Percentiles rank a stretch among this genome's conserved stretches.
These are phyloP conservation scores for Picocystis sp. DNA, from an alignment of 163 green algal species.

Conservation along the genomic window DNA sequence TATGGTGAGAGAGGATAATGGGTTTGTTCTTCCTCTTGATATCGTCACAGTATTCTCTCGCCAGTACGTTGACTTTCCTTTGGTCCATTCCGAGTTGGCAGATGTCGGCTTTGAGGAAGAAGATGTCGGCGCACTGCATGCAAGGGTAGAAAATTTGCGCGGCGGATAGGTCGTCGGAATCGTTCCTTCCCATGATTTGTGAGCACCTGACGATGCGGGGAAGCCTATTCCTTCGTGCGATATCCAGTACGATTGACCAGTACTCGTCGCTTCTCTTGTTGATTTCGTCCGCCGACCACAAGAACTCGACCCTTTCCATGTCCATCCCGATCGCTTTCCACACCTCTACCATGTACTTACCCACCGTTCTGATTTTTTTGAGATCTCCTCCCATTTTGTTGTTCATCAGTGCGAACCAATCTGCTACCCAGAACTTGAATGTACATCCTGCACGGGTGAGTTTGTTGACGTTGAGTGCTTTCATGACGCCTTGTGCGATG, in stretches of 20 bases:
- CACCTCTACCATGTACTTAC: constrained; percentile 51
- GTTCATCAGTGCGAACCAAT: constrained; percentile 99
- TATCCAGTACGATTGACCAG: constrained; percentile 97
- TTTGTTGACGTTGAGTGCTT: constrained; percentile 98
- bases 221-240: constrained; percentile 84
- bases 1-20: constrained; percentile 82
- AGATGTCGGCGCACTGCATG: constrained; percentile 99
- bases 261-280: constrained; percentile 59
- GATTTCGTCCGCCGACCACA: constrained; percentile 58
- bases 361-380: constrained; percentile 94
- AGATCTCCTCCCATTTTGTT: constrained; percentile 99
- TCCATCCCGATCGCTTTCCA: constrained; percentile 98
- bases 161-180: constrained; percentile 83
- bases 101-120: constrained; percentile 98
- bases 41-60: constrained; percentile 90
- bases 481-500: constrained; percentile 95
- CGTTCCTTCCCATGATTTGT: constrained; percentile 92
- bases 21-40: constrained; percentile 86
- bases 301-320: constrained; percentile 66
- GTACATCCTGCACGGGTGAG: constrained; percentile 77
- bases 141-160: constrained; percentile 98
- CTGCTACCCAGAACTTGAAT: constrained; percentile 97
- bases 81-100: constrained; percentile 98
- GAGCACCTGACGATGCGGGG: constrained; percentile 75
- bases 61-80: constrained; percentile 98